A percentile compares a stretch with the other conserved stretches of the same genome.
phyloP scores from a whole-genome alignment of 108 stramenopile species.

The Nitzschia sp. region DNA sequence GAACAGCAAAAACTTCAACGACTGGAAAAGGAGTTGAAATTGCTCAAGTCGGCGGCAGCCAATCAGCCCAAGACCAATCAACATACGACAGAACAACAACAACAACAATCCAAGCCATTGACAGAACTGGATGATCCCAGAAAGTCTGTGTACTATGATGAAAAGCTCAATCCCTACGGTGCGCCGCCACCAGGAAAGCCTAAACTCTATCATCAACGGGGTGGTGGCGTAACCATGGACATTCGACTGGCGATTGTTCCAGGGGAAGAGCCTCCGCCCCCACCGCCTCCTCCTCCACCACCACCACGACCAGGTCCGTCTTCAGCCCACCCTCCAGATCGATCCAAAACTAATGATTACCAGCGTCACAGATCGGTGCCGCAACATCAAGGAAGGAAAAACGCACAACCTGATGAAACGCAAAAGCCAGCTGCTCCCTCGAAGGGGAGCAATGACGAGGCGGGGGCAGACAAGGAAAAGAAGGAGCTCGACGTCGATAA shows the following conservation, averaged over 20 bases:
- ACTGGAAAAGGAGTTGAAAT: conserved; percentile 70
- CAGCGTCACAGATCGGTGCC: not conserved
- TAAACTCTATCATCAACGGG: conserved; percentile 54
- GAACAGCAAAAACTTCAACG: conserved; percentile 62
- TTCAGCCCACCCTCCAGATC: conserved; percentile 31
- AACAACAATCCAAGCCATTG: conserved; percentile 29
- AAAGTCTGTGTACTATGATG: conserved; percentile 74
- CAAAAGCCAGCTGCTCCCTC: not conserved
- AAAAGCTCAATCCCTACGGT: conserved; percentile 76
- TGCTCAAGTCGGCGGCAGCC: conserved; percentile 50
- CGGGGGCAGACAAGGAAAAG: conserved; percentile 8
- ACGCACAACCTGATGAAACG: not conserved
- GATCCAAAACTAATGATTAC: not conserved
- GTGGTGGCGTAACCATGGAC: conserved; percentile 57
- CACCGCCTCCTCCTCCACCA: conserved; percentile 47
- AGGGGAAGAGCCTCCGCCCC: conserved; percentile 43
- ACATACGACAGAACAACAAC: not conserved
- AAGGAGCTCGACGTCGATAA: not conserved
- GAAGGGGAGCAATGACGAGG: not conserved
- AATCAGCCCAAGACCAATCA: conserved; percentile 13
- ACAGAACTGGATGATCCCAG: conserved; percentile 58
- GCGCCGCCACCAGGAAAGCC: conserved; percentile 84
- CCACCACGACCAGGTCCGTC: conserved; percentile 11
- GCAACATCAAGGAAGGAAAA: not conserved
- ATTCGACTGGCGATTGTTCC: conserved; percentile 50